Evolutionary conservation across 768 basidiomycete species (phyloP).

Genomic region (Tricholoma furcatifolium): DNA sequence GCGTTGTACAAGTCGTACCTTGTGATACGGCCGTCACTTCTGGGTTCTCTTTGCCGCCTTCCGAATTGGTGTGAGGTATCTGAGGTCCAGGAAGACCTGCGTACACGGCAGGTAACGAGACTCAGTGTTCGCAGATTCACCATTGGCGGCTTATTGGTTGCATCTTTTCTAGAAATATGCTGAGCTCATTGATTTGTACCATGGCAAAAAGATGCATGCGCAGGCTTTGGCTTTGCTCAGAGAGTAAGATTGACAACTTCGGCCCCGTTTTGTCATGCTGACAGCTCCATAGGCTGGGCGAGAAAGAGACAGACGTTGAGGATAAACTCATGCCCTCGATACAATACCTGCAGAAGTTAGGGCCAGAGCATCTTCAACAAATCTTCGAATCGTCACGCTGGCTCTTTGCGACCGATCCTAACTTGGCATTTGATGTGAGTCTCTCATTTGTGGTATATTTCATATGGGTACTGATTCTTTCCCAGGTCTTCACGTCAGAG

Average conservation of each 20-base stretch:
- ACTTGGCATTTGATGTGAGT: conserved; percentile 74
- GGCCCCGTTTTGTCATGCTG: not conserved
- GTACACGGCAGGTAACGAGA: conserved; percentile 65
- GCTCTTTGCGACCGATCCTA: conserved; percentile 74
- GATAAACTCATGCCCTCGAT: conserved; percentile 86
- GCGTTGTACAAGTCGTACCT: conserved; percentile 93
- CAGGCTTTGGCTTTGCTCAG: conserved; percentile 84
- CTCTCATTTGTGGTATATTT: not conserved
- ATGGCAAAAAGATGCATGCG: conserved; percentile 93
- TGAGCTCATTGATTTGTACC: conserved; percentile 88
- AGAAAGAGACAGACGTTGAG: conserved; percentile 69
- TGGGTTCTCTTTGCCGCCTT: conserved; percentile 85
- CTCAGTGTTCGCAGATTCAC: not conserved
- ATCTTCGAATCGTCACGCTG: conserved; percentile 83
- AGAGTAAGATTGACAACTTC: conserved; percentile 54
- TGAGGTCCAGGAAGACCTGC: conserved; percentile 87
- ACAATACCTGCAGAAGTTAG: conserved; percentile 87
- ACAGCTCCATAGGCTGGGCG: conserved; percentile 60
- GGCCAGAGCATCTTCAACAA: conserved; percentile 75
- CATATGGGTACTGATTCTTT: not conserved
- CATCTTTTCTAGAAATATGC: conserved; percentile 71
- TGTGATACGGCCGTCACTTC: conserved; percentile 71
- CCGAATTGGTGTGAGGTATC: conserved; percentile 98
- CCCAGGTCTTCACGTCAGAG: conserved; percentile 92
- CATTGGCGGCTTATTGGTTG: not conserved